Conservation (phyloP, 1,284 basidiomycete genomes). For the Ustilago hordei region DNA sequence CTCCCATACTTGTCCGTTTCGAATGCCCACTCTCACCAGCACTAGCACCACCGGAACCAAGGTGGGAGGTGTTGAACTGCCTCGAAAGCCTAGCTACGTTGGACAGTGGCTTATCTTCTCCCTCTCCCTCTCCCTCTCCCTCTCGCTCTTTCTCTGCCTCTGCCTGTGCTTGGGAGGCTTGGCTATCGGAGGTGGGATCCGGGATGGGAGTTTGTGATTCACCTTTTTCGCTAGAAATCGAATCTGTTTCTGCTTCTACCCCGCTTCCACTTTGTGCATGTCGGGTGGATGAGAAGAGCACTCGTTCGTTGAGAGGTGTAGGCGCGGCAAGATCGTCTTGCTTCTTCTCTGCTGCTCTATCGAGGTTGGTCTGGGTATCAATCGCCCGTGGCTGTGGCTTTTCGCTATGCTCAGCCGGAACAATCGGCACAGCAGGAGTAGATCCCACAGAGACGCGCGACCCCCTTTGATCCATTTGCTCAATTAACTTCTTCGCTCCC, state of each 20-base stretch:
- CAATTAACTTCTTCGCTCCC: conserved; percentile 42
- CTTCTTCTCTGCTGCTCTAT: conserved; percentile 66
- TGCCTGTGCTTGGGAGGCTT: not conserved
- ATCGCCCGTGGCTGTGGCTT: conserved; percentile 15
- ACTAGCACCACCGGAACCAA: not conserved
- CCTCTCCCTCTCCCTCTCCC: conserved; percentile 44
- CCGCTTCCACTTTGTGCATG: not conserved
- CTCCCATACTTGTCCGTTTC: conserved; percentile 6
- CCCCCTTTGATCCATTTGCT: conserved; percentile 45
- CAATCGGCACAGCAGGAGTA: not conserved
- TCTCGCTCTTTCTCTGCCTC: conserved; percentile 33
- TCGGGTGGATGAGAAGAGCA: conserved; percentile 27
- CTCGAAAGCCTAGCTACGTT: conserved; percentile 58
- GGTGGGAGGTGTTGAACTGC: conserved; percentile 44
- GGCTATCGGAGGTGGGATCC: not conserved
- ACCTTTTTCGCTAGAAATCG: conserved; percentile 23
- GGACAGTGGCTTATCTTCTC: conserved; percentile 42
- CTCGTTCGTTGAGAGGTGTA: conserved; percentile 70
- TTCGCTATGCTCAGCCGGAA: conserved; percentile 4
- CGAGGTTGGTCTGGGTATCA: conserved; percentile 54
- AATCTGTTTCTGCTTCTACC: conserved; percentile 35
- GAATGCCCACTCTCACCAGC: not conserved
- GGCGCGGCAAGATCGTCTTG: conserved; percentile 43
- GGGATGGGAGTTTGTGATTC: conserved; percentile 19
- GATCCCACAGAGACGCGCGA: not conserved